Evolutionary conservation across 495 filamentous ascomycete species (phyloP), one percentile per base, ranked within the genome.

Genomic region (Aspergillus asperescens): DNA sequence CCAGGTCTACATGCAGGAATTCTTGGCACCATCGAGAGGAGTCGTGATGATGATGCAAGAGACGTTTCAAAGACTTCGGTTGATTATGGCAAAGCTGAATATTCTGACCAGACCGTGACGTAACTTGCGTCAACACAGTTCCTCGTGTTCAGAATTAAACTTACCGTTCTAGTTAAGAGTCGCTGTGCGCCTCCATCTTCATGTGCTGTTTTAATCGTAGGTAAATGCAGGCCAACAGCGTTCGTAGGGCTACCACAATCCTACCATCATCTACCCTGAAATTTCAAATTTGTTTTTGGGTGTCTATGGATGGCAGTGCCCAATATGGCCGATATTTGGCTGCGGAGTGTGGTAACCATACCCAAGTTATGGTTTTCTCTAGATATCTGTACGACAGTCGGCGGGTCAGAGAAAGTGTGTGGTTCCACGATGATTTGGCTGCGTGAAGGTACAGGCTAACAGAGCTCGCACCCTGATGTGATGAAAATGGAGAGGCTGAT

Each of bases 41-140:
- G 58, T 59, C 28, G 28, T 67, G 40, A 45, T 63, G 1, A 72
- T 74, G 70, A 68, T 73, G 9, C 61, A 62, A 56, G 68, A 70
- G 47, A 71, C 70, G n/a, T 64, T 73, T 48, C 57, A 59, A 29
- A 57, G 65, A 43, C 40, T 73, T 54, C 65, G 68, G 43, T 20
- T 63, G 15, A 54, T 73, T 12, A 65, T 70, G 52, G 62, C 67
- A 59, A 68, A 62, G 57, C 54, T 68, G 32, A 64, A 65, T 41
- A 59, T 61, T 54, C 20, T 60, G 31, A 35, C 49, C 8, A 44
- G 37, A 16, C n/a, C 37, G 12, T 35, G 32, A 35, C 32, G n/a
- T 35, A 35, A 35, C 16, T 35, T 35, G 3, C 7, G 2, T 16
- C 12, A n/a, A n/a, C n/a, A n/a, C n/a, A n/a, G n/a, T n/a, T n/a